These are phyloP conservation scores for Dioscorea dumetorum DNA, from an alignment of 106 monocot genomes.

Conservation along the genomic window DNA sequence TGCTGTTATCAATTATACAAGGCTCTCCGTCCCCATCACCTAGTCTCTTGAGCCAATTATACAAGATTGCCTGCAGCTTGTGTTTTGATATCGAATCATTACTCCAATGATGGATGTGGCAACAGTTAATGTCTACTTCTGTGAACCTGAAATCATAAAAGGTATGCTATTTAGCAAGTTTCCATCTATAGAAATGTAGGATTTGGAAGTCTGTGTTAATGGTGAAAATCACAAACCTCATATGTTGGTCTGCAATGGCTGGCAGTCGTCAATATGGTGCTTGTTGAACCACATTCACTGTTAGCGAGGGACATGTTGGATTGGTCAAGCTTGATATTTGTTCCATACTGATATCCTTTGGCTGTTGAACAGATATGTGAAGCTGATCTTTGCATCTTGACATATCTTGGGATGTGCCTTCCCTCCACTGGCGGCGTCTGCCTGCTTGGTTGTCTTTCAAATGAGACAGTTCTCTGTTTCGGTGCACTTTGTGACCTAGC, in stretches of 20 bases:
- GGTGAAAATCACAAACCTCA: constrained; percentile 2
- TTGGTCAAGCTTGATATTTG: constrained; percentile 33
- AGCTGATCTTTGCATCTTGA: constrained; percentile 30
- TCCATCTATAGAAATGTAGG: too few species aligned
- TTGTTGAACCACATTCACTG: constrained; percentile 37
- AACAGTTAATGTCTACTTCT: neutral
- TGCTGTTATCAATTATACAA: too few species aligned
- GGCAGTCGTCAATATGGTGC: constrained; percentile 21
- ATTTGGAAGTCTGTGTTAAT: too few species aligned
- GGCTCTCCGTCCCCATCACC: too few species aligned
- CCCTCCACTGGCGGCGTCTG: constrained; percentile 21
- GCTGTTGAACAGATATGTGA: constrained; percentile 15
- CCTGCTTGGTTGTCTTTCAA: constrained; percentile 16
- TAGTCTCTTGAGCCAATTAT: too few species aligned
- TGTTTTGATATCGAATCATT: too few species aligned
- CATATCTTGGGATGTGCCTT: constrained; percentile 20
- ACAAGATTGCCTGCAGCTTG: too few species aligned
- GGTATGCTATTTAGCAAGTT: too few species aligned
- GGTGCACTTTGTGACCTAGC: constrained; percentile 48
- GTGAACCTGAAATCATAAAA: neutral
- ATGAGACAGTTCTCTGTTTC: constrained; percentile 26
- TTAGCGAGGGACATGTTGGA: constrained; percentile 26
- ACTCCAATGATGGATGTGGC: too few species aligned
- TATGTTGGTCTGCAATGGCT: constrained; percentile 18
- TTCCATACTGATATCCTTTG: constrained; percentile 15